phyloP scores from a whole-genome alignment of 805 yeast genomes.

The Candida orba region DNA sequence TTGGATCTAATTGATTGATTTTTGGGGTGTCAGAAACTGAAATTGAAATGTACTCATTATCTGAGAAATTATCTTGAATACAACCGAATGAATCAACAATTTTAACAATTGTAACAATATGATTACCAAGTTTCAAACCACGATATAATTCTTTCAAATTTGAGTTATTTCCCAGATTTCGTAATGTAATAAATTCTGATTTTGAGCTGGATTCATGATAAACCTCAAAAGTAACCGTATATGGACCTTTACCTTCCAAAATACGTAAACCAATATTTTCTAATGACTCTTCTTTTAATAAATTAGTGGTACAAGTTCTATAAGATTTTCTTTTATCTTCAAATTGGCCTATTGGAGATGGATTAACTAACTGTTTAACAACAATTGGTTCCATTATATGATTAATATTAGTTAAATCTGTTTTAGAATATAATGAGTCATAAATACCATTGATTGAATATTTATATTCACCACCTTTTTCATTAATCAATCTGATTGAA shows the following conservation, averaged over 20 bases:
- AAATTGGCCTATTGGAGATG: slow-evolving; percentile 56
- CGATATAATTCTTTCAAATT: slow-evolving; percentile 39
- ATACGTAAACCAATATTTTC: slow-evolving; percentile 51
- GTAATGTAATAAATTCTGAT: slow-evolving; percentile 38
- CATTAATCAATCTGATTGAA: slow-evolving; percentile 36
- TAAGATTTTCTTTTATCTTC: slow-evolving; percentile 37
- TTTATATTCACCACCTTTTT: slow-evolving; percentile 51
- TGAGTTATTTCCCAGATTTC: slow-evolving; percentile 34
- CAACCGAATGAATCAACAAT: slow-evolving; percentile 72
- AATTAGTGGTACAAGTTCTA: slow-evolving; percentile 41
- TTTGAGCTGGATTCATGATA: slow-evolving; percentile 55
- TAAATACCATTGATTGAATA: slow-evolving; percentile 55
- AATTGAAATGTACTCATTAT: slow-evolving; percentile 40
- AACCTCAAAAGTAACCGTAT: slow-evolving; percentile 47
- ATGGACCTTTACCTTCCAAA: slow-evolving; percentile 56
- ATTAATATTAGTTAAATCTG: slow-evolving; percentile 25
- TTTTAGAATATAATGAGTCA: slow-evolving; percentile 54
- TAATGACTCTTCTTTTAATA: slow-evolving; percentile 28
- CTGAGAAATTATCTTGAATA: slow-evolving; percentile 35
- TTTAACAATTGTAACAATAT: slow-evolving; percentile 48
- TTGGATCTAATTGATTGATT: slow-evolving; percentile 39
- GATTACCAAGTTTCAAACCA: slow-evolving; percentile 62
- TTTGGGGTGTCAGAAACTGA: slow-evolving; percentile 74
- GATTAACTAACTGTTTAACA: slow-evolving; percentile 46
- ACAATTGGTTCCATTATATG: slow-evolving; percentile 28